Percentiles rank a stretch among this genome's conserved stretches.
Conservation (phyloP, 106 monocot genomes). For the Acorus calamus region DNA sequence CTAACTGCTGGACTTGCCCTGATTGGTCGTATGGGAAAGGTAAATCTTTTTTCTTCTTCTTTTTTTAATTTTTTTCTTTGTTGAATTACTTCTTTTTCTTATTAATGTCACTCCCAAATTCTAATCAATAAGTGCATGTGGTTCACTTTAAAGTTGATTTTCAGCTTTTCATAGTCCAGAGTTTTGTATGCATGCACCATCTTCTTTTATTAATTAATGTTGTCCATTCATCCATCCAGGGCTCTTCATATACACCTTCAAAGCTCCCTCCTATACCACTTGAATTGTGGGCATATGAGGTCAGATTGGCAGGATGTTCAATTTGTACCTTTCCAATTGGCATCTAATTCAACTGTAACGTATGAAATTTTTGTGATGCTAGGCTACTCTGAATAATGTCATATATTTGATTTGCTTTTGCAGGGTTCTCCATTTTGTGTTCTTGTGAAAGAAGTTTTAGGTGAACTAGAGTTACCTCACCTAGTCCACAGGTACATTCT, state of each 20-base stretch:
- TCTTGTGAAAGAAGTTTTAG: constrained; percentile 79
- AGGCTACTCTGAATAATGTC: background rate
- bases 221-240: constrained; percentile 30
- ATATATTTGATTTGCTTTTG: constrained; percentile 15
- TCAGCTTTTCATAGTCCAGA: too few species aligned
- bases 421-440: constrained; percentile 93
- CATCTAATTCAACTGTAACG: background rate
- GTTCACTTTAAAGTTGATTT: too few species aligned
- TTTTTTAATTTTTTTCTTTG: background rate
- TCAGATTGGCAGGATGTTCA: background rate
- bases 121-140: too few species aligned
- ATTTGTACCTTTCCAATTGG: background rate
- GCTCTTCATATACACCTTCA: constrained; percentile 60
- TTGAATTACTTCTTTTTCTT: background rate
- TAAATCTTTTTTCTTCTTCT: constrained; percentile 9
- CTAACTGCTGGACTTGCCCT: constrained; percentile 81
- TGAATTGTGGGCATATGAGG: constrained; percentile 96
- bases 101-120: background rate
- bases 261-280: constrained; percentile 56
- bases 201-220: background rate
- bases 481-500: constrained; percentile 54
- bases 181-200: too few species aligned
- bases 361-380: background rate
- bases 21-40: constrained; percentile 81
- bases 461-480: constrained; percentile 88